A percentile compares a stretch with the other conserved stretches of the same genome.
Evolutionary conservation across 352 stramenopile genomes (phyloP).

Genomic region (Phytophthora syringae): DNA sequence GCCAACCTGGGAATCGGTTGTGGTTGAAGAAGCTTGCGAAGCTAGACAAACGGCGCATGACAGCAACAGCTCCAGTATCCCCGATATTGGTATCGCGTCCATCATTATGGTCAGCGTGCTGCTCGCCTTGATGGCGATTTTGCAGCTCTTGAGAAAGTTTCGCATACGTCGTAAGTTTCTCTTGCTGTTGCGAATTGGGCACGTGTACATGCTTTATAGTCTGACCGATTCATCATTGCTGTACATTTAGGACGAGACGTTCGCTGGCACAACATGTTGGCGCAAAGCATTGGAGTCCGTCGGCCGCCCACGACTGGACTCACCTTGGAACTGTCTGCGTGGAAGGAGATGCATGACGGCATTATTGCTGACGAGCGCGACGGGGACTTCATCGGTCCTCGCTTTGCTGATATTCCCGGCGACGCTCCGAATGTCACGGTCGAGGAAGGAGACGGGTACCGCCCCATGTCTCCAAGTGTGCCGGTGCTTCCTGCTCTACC

Average conservation of each 20-base stretch:
- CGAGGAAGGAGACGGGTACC: constrained; percentile 51
- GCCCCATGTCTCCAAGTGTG: constrained; percentile 47
- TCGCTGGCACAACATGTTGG: constrained; percentile 26
- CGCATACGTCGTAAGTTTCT: constrained; percentile 33
- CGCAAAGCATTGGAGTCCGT: constrained; percentile 25
- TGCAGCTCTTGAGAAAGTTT: constrained; percentile 40
- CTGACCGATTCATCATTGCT: too few relatives aligned
- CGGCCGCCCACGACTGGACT: constrained; percentile 33
- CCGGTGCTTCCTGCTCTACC: constrained; percentile 25
- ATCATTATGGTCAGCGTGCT: constrained; percentile 42
- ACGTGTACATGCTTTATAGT: too few relatives aligned
- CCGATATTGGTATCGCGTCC: constrained; percentile 30
- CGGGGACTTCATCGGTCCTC: constrained; percentile 26
- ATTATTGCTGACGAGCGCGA: constrained; percentile 59
- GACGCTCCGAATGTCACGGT: constrained; percentile 36
- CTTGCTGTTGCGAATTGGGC: background rate
- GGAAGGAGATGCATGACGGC: constrained; percentile 61
- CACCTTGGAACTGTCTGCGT: constrained; percentile 53
- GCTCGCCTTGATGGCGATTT: constrained; percentile 29
- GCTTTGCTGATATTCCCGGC: constrained; percentile 12
- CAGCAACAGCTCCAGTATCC: constrained; percentile 25
- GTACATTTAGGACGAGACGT: constrained; percentile 23
- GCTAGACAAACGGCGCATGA: constrained; percentile 5
- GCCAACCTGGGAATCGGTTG: constrained; percentile 38
- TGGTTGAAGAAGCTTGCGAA: constrained; percentile 53